Evolutionary conservation across 1,139 yeast species (phyloP).

Genomic region (Pichia sp.): DNA sequence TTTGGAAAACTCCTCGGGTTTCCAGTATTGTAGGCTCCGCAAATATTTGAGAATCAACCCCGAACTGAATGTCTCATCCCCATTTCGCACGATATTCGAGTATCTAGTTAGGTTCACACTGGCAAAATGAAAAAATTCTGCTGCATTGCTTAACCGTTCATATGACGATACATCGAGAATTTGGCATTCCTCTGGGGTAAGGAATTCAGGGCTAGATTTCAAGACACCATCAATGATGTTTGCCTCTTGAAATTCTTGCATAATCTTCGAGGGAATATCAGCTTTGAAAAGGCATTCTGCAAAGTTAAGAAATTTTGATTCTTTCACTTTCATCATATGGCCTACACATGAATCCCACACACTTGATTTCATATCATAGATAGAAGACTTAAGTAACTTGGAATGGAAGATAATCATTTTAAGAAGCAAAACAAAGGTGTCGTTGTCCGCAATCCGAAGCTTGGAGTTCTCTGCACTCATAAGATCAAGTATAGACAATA

Average conservation of each 20-base stretch:
- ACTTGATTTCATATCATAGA: not conserved
- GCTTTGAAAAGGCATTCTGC: too few species aligned
- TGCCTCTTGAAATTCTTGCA: not conserved
- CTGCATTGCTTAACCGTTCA: constrained; percentile 23
- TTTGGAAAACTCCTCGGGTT: constrained; percentile 27
- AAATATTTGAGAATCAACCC: constrained; percentile 18
- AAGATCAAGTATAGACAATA: constrained; percentile 33
- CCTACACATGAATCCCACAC: not conserved
- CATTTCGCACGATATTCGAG: constrained; percentile 18
- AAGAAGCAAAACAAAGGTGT: constrained; percentile 11
- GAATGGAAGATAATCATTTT: not conserved
- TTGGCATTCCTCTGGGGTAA: constrained; percentile 16
- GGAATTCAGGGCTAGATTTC: not conserved
- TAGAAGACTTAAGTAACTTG: not conserved
- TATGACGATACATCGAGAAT: constrained; percentile 21
- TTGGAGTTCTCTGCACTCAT: constrained; percentile 9
- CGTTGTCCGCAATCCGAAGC: constrained; percentile 2
- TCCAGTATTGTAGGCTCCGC: constrained; percentile 22
- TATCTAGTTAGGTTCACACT: constrained; percentile 21
- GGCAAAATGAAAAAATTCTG: constrained; percentile 24
- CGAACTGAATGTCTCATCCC: constrained; percentile 11
- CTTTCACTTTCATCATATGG: not conserved
- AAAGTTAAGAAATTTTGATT: not conserved
- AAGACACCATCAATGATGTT: not conserved
- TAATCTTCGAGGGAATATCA: not conserved